Evolutionary conservation across 331 rosid genomes (phyloP).

Genomic region (Malus hybrid): DNA sequence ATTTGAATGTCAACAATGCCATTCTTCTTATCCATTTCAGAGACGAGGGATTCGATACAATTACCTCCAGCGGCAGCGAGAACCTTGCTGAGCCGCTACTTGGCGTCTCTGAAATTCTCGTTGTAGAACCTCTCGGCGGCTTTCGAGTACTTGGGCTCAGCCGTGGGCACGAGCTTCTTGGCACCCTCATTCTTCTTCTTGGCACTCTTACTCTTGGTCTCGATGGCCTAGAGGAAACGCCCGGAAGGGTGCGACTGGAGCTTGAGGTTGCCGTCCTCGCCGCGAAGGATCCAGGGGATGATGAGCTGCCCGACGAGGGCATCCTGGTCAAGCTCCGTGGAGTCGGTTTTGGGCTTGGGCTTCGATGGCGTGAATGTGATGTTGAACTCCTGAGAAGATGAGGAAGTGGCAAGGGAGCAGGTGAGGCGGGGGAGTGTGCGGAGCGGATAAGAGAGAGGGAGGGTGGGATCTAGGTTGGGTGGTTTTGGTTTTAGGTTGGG

Average conservation of each 20-base stretch:
- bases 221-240: constrained; percentile 37
- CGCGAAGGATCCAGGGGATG: constrained; percentile 89
- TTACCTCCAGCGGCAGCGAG: constrained; percentile 90
- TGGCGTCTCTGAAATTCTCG: constrained; percentile 51
- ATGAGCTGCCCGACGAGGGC: constrained; percentile 34
- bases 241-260: constrained; percentile 66
- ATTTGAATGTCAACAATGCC: too few relatives aligned
- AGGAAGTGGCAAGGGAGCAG: constrained; percentile 33
- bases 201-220: constrained; percentile 31
- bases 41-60: background rate
- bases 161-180: background rate
- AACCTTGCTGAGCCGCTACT: constrained; percentile 73
- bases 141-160: constrained; percentile 58
- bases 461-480: background rate
- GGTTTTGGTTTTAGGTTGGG: too few relatives aligned
- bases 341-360: constrained; percentile 40
- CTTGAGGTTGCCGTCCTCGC: constrained; percentile 72
- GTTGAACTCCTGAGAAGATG: constrained; percentile 57
- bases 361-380: constrained; percentile 70
- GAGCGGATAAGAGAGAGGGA: too few relatives aligned
- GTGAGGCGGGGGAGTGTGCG: background rate
- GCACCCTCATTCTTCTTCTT: constrained; percentile 22
- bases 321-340: constrained; percentile 6
- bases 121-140: constrained; percentile 78
- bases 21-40: too few relatives aligned